These are phyloP conservation scores for Globisporangium middletonii DNA, from an alignment of 352 stramenopile genomes.

Conservation along the genomic window DNA sequence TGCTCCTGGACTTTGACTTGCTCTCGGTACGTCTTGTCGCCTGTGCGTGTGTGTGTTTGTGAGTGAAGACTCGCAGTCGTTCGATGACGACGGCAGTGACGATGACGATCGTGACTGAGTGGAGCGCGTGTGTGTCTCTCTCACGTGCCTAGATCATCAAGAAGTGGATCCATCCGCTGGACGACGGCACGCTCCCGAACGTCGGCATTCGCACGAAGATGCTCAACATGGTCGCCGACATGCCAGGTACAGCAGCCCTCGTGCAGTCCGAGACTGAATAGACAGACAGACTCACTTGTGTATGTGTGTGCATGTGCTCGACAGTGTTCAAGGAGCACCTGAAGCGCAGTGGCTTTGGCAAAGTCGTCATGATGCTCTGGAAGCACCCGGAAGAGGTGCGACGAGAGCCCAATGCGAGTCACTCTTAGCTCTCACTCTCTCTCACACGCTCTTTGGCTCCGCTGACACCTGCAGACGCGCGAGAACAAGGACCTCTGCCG, in stretches of 20 bases:
- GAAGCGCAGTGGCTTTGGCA: conserved; percentile 86
- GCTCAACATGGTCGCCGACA: conserved; percentile 69
- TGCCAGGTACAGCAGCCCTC: conserved; percentile 42
- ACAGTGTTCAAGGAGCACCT: conserved; percentile 85
- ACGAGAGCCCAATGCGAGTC: no score
- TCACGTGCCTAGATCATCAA: conserved; percentile 62
- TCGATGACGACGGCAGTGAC: not conserved
- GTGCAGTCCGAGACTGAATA: no score
- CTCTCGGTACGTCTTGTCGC: conserved; percentile 44
- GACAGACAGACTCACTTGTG: not conserved
- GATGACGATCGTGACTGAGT: not conserved
- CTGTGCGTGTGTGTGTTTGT: no score
- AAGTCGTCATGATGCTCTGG: conserved; percentile 85
- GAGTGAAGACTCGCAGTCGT: not conserved
- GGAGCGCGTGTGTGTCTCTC: not conserved
- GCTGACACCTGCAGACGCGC: conserved; percentile 31
- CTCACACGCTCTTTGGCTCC: not conserved
- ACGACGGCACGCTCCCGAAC: conserved; percentile 72
- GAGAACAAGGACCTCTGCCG: conserved; percentile 87
- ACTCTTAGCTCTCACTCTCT: not conserved
- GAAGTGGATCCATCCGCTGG: conserved; percentile 86
- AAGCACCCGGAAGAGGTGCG: conserved; percentile 80
- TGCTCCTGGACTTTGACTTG: conserved; percentile 83
- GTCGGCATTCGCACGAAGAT: conserved; percentile 84
- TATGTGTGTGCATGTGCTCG: not conserved